Percentiles rank a stretch among this genome's conserved stretches.
phyloP scores from a whole-genome alignment of 257 asterid species.

The Voacanga thouarsii region DNA sequence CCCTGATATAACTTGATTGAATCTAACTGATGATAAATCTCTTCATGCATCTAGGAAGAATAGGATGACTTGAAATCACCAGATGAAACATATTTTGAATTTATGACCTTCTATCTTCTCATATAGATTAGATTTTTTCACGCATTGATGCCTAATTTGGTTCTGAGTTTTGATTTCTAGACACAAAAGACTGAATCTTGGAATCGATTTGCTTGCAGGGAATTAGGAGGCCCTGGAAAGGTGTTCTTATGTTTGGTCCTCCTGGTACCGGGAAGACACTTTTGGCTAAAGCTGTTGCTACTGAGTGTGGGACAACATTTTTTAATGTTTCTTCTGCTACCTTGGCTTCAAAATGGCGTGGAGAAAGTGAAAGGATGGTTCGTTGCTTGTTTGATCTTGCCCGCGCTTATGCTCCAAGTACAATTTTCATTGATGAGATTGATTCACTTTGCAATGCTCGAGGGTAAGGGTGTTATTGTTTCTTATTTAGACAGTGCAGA shows the following conservation, averaged over 20 bases:
- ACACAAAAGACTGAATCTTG: background rate
- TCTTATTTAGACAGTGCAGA: background rate
- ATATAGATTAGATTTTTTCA: background rate
- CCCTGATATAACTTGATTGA: background rate
- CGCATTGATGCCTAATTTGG: background rate
- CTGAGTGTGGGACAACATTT: constrained; percentile 98
- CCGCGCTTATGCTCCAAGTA: constrained; percentile 97
- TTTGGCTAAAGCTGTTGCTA: constrained; percentile 98
- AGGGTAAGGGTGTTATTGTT: constrained; percentile 61
- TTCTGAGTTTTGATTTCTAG: background rate
- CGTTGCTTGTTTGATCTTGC: constrained; percentile 99
- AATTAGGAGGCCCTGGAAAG: constrained; percentile 99
- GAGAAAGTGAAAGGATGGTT: constrained; percentile 99
- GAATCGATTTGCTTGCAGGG: constrained; percentile 52
- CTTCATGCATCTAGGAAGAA: background rate
- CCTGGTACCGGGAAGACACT: constrained; percentile 99
- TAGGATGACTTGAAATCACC: background rate
- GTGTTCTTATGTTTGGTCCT: constrained; percentile 99
- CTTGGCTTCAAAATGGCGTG: constrained; percentile 99
- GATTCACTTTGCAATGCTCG: constrained; percentile 99
- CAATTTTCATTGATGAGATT: constrained; percentile 97
- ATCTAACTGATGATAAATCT: background rate
- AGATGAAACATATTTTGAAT: background rate
- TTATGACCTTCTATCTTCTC: background rate
- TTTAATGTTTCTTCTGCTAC: constrained; percentile 99